Evolutionary conservation across 495 filamentous ascomycete genomes (phyloP), one percentile per base, ranked within the genome.

Genomic region (Trichoderma parareesei): DNA sequence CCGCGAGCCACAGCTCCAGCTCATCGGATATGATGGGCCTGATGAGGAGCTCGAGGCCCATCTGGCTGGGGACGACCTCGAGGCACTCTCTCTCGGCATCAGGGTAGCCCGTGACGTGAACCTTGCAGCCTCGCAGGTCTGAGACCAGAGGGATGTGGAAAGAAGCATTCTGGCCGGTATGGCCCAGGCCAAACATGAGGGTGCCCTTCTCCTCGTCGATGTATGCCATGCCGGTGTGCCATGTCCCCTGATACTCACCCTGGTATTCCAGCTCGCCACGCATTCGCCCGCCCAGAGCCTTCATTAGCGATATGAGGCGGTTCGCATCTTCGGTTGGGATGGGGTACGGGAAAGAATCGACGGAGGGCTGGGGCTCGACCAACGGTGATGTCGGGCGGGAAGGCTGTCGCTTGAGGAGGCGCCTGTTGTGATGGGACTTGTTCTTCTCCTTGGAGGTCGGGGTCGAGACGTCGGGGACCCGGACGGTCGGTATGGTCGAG

Each of bases 1-100:
- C 93, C 20, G 94, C 93, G 48, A 96, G 87, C 94, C 94, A 98
- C 8, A 88, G 84, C 67, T 97, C 91, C 68, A 91, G 88, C 40
- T 96, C 91, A 49, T 89, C 85, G 62, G 83, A 79, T 5, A 85
- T 84, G 67, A 88, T 79, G 9, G 94, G 92, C 53, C 88, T 83
- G 49, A 98, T 75, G 69, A 90, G 84, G 41, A 97, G 80, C 40
- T 88, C 85, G 18, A 89, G 77, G 18, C 84, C 87, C 27, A 85
- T 85, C 8, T 88, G 85, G 46, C 84, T 85, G 27, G 87, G 88
- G 33, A 82, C 81, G n/a, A 98, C 82, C 69, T 93, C 90, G 13
- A 98, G 84, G 70, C 90, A 92, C n/a, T 85, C 87, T 11, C 79
- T 81, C 61, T 84, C 83, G 57, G 85, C 77, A 65, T 90, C 90